A percentile compares a stretch with the other conserved stretches of the same genome.
These are phyloP conservation scores for Rhytidiadelphus loreus DNA, from an alignment of 225 moss, liverwort and hornwort species.

Conservation along the genomic window DNA sequence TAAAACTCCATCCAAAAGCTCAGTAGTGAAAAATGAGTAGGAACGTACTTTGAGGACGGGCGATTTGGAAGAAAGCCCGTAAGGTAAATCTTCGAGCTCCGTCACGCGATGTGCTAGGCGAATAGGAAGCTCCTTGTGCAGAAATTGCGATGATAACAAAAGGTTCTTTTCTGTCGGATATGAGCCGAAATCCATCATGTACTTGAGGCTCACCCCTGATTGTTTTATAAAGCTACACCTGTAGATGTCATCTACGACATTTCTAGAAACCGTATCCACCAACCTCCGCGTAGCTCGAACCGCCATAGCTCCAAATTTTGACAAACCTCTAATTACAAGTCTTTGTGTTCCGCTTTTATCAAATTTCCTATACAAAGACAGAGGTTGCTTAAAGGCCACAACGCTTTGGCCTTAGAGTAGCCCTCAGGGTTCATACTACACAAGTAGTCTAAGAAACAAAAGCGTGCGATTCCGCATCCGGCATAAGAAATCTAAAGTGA, in stretches of 20 bases:
- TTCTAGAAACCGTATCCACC: slow-evolving; percentile 65
- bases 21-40: not conserved
- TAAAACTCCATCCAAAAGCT: not conserved
- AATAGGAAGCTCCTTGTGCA: slow-evolving; percentile 85
- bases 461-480: not conserved
- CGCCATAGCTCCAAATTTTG: slow-evolving; percentile 8
- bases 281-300: slow-evolving; percentile 54
- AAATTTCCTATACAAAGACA: not conserved
- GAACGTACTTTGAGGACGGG: slow-evolving; percentile 66
- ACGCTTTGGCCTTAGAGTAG: not conserved
- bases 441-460: not conserved
- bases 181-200: slow-evolving; percentile 91
- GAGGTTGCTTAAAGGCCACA: not conserved
- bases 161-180: slow-evolving; percentile 64
- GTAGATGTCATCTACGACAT: slow-evolving; percentile 71
- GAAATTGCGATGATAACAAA: slow-evolving; percentile 71
- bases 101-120: slow-evolving; percentile 86
- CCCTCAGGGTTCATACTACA: slow-evolving; percentile 7
- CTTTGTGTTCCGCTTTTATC: not conserved
- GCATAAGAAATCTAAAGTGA: not conserved
- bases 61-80: slow-evolving; percentile 67
- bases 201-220: slow-evolving; percentile 85
- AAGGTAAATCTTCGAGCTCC: slow-evolving; percentile 75
- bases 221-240: slow-evolving; percentile 66
- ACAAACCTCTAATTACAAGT: not conserved